These are phyloP conservation scores for Thermomucor indicae-seudaticae DNA, from an alignment of 371 early-diverging fungal species.

Conservation along the genomic window DNA sequence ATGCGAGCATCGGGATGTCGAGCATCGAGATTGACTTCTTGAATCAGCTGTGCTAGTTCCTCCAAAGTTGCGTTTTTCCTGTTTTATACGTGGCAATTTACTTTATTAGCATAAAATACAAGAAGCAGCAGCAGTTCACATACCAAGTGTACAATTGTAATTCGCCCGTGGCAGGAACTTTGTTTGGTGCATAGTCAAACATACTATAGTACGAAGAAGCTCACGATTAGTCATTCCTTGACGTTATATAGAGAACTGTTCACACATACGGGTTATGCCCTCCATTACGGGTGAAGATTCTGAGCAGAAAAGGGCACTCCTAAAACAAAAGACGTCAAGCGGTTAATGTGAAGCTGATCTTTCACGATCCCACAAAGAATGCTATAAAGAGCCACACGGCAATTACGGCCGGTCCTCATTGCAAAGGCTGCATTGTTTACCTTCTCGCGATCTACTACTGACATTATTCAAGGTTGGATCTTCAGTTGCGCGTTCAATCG, in stretches of 20 bases:
- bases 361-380: neutral
- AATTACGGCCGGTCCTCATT: neutral
- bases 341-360: neutral
- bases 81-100: neutral
- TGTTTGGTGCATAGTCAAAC: conserved; percentile 29
- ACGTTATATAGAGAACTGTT: neutral
- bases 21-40: conserved; percentile 50
- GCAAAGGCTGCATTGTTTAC: conserved; percentile 9
- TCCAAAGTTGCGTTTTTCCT: conserved; percentile 68
- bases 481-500: too few species aligned
- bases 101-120: neutral
- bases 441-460: conserved; percentile 46
- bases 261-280: conserved; percentile 45
- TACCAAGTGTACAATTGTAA: conserved; percentile 64
- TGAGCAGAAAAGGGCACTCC: conserved; percentile 62
- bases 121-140: too few species aligned
- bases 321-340: conserved; percentile 11
- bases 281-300: conserved; percentile 42
- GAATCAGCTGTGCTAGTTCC: conserved; percentile 59
- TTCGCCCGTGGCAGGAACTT: conserved; percentile 47
- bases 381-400: too few species aligned
- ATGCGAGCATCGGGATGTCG: conserved; percentile 47
- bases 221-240: neutral
- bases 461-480: too few species aligned
- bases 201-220: conserved; percentile 13